Base-by-base conservation (phyloP, 2,329 filamentous ascomycete species). In the Claviceps spartinae region DNA sequence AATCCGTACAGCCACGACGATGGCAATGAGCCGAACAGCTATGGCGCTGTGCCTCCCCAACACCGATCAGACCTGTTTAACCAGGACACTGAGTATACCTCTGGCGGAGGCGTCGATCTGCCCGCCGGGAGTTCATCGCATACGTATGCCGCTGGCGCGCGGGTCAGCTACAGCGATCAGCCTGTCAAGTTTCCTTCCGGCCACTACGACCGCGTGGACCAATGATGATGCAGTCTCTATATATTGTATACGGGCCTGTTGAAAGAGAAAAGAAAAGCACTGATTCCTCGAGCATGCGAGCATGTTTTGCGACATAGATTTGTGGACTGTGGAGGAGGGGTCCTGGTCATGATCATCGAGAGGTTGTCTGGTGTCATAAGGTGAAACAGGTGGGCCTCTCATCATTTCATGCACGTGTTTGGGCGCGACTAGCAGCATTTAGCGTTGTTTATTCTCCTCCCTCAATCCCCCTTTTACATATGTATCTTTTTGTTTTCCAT, bases 171-270 rank as follows among this genome's bases (percentile, higher is more conserved):
- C 55, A 69, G 72, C 47, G 70, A 74, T 50, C 65, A 69, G 49
- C 74, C 77, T 0, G 74, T 68, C 20, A 72, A 75, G 51, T 83
- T 83, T 61, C 79, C 80, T 2, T 64, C 67, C 20, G 80, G 63
- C 38, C 74, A 80, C 61, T 83, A 83, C 61, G 76, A 80, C 59
- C 70, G 76, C 54, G 72, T 69, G 52, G 61, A 68, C 54, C 67
- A 65, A 61, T 66, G 57, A 59, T 22, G 30, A 36, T 18, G 40
- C 16, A 11, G 40, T n/a, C 16, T 40, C 6, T 18, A 16, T 24
- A 14, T 7, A 24, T n/a, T 22, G 26, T n/a, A 13, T 5, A 22
- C 9, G 4, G 7, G 16, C 7, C 13, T 20, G 14, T 34, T 34
- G 9, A 34, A 34, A 34, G 30, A 11, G 9, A 34, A 34, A 34